Conservation (phyloP, 2,329 filamentous ascomycete species). For the Dothidotthia symphoricarpi region DNA sequence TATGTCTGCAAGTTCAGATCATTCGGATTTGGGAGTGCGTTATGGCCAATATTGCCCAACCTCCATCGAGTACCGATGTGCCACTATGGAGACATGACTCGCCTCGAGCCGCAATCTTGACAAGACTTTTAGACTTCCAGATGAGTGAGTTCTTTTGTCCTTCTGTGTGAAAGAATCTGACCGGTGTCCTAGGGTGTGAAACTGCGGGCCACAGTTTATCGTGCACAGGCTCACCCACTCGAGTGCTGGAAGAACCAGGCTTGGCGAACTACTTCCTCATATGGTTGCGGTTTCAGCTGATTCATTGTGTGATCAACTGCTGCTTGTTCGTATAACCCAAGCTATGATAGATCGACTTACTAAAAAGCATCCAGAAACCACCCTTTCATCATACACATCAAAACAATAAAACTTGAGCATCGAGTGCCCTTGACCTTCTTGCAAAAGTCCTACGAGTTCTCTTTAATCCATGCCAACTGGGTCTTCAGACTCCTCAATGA, state of each 20-base stretch:
- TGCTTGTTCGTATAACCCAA: conserved; percentile 2
- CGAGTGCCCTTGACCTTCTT: conserved; percentile 5
- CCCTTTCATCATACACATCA: conserved; percentile 8
- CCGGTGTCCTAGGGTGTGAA: conserved; percentile 2
- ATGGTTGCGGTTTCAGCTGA: conserved; percentile 6
- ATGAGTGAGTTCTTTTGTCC: conserved; percentile 2
- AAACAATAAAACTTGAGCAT: conserved; percentile 1
- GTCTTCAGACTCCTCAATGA: conserved; percentile 6
- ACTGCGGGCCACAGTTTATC: conserved; percentile 3
- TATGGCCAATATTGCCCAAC: conserved; percentile 4
- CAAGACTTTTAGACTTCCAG: conserved; percentile 6
- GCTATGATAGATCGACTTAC: neutral
- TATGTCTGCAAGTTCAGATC: conserved; percentile 2
- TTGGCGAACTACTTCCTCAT: conserved; percentile 3
- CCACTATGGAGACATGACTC: conserved; percentile 10
- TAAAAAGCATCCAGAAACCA: conserved; percentile 7
- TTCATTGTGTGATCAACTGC: conserved; percentile 3
- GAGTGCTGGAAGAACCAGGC: conserved; percentile 5
- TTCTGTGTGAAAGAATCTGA: neutral
- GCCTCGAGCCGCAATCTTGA: conserved; percentile 4
- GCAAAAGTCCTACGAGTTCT: conserved; percentile 8
- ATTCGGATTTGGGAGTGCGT: conserved; percentile 7
- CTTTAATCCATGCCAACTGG: conserved; percentile 9
- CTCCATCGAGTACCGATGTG: conserved; percentile 3
- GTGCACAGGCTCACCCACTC: conserved; percentile 4